Base-by-base conservation (phyloP, 768 basidiomycete species). In the Phaffia tasmanica region DNA sequence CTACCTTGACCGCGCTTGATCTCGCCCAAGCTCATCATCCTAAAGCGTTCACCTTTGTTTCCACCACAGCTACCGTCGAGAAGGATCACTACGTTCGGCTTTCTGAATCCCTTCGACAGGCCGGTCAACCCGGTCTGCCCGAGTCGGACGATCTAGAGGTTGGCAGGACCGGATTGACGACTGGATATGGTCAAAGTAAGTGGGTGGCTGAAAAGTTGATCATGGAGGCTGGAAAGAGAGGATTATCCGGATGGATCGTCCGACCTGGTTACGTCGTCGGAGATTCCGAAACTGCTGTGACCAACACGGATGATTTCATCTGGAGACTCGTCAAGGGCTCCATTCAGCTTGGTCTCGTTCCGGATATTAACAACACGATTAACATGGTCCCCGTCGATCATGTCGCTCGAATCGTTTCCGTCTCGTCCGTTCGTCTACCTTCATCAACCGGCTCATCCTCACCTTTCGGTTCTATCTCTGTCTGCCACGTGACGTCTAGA, bases 291-390 rank as follows among this genome's bases (percentile, higher is more conserved):
- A 84, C 86, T 19, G 95, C 89, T 47, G 93, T 97, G 3, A 97
- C 94, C 16, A 99, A 99, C 78, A 98, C 95, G 46, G 94, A 99
- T 72, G 95, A 99, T 75, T 99, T 99, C 77, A 84, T 99, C 64
- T 98, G 94, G 94, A 84, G 95, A 3, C 79, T 99, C 76, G 89
- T 95, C 74, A 98, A 98, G 76, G 95, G 95, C n/a, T 97, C 92
- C 74, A 81, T 97, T 48, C 95, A 99, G 75, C 85, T 98, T n/a
- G 94, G 93, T 0, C 82, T 90, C 50, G 85, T 91, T 2, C 95
- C 95, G 14, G 89, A 99, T 74, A 97, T 99, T 76, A 91, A 95
- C 80, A 99, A 99, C 77, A 87, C 89, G 1, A 82, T 99, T 73
- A 99, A 99, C 78, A 93, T 97, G 86, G 89, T 93, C 9, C 95